Conservation (phyloP, 2,329 filamentous ascomycete genomes). For the Pestalotiopsis fici region DNA sequence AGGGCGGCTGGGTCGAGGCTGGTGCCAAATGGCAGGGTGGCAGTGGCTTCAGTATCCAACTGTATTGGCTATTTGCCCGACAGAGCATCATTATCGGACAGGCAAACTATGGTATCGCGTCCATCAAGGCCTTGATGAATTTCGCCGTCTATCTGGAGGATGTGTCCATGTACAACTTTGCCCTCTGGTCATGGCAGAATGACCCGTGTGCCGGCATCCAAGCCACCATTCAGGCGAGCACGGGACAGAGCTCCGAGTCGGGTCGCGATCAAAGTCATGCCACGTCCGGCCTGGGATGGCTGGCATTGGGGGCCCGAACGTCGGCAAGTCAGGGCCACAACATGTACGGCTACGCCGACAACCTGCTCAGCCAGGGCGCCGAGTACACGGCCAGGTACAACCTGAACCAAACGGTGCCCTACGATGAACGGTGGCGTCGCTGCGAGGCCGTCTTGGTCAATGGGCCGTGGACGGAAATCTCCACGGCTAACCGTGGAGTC, state of each 20-base stretch:
- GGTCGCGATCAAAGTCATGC: conserved; percentile 38
- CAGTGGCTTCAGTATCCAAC: conserved; percentile 36
- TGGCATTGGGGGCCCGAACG: conserved; percentile 31
- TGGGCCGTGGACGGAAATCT: conserved; percentile 31
- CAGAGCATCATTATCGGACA: conserved; percentile 39
- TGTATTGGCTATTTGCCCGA: conserved; percentile 41
- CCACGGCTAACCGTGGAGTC: background rate
- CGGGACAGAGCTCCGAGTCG: conserved; percentile 36
- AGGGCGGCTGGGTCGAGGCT: conserved; percentile 37
- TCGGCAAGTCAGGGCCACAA: conserved; percentile 36
- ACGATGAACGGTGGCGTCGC: conserved; percentile 34
- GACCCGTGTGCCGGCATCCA: conserved; percentile 36
- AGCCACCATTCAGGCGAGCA: conserved; percentile 28
- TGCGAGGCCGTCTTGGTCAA: conserved; percentile 40
- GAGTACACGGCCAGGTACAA: conserved; percentile 42
- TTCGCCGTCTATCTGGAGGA: conserved; percentile 43
- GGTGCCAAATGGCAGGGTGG: conserved; percentile 34
- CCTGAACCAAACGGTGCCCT: conserved; percentile 32
- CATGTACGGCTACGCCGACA: conserved; percentile 29
- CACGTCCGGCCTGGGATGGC: conserved; percentile 32
- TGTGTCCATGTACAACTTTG: conserved; percentile 39
- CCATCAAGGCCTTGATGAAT: conserved; percentile 36
- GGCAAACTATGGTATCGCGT: conserved; percentile 42
- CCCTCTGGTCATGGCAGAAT: conserved; percentile 34
- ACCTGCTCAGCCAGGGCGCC: conserved; percentile 33